A percentile compares a stretch with the other conserved stretches of the same genome.
phyloP scores from a whole-genome alignment of 805 yeast genomes.

The Spencermartinsiella europaea region DNA sequence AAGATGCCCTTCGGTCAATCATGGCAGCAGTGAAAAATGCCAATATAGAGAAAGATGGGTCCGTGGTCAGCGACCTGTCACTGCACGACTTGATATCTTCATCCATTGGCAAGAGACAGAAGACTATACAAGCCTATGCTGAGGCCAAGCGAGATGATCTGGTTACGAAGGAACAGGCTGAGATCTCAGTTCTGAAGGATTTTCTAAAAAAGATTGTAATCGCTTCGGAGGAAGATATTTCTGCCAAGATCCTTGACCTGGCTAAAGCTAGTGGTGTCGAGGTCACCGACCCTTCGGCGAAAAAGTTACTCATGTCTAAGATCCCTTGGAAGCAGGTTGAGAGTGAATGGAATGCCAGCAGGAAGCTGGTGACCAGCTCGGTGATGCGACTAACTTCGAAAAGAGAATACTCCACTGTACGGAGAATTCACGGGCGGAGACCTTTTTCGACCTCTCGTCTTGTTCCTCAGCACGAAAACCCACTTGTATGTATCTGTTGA shows the following conservation, averaged over 20 bases:
- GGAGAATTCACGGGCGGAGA: conserved; percentile 21
- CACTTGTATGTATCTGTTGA: conserved; percentile 41
- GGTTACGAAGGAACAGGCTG: conserved; percentile 48
- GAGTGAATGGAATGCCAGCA: conserved; percentile 29
- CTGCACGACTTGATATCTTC: conserved; percentile 42
- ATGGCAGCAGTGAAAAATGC: conserved; percentile 33
- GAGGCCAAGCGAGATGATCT: conserved; percentile 47
- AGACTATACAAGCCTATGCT: conserved; percentile 45
- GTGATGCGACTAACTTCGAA: conserved; percentile 18
- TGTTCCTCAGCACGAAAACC: conserved; percentile 42
- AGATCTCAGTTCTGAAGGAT: conserved; percentile 39
- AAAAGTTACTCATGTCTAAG: conserved; percentile 22
- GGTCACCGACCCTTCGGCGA: conserved; percentile 14
- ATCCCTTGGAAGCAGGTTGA: conserved; percentile 27
- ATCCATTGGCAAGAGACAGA: conserved; percentile 37
- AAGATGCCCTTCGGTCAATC: conserved; percentile 29
- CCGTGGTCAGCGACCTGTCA: conserved; percentile 24
- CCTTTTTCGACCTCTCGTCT: conserved; percentile 24
- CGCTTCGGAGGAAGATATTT: conserved; percentile 43
- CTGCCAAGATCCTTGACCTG: conserved; percentile 28
- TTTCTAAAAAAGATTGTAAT: conserved; percentile 42
- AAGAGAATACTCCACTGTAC: background rate
- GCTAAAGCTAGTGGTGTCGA: conserved; percentile 15
- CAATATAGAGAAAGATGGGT: conserved; percentile 29
- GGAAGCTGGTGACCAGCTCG: conserved; percentile 25